Evolutionary conservation across 768 basidiomycete genomes (phyloP).

Genomic region (Lentinula guzmanii): DNA sequence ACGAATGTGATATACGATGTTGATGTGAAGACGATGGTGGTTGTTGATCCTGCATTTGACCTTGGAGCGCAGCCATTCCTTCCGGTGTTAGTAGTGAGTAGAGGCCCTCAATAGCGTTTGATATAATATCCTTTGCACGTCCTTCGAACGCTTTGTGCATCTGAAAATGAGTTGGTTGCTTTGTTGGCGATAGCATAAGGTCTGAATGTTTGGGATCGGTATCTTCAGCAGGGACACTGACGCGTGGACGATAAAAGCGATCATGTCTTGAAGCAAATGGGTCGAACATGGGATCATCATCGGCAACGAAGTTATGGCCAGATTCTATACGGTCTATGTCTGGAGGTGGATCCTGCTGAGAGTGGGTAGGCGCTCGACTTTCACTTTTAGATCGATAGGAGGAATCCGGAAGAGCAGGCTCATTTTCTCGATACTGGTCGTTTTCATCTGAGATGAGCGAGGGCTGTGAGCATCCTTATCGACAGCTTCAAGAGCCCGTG

Average conservation of each 20-base stretch:
- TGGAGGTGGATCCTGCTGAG: background rate
- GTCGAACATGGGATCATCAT: background rate
- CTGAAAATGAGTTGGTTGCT: background rate
- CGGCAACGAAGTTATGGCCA: background rate
- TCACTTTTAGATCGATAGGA: background rate
- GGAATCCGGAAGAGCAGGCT: background rate
- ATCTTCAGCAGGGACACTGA: background rate
- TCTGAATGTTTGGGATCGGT: background rate
- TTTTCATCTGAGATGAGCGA: background rate
- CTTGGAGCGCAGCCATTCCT: background rate
- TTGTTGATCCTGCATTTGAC: background rate
- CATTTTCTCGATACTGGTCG: background rate
- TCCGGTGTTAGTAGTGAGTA: constrained; percentile 1
- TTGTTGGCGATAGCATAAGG: too few species aligned
- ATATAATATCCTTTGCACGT: background rate
- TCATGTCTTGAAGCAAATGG: background rate
- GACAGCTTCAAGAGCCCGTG: too few species aligned
- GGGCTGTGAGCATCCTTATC: background rate
- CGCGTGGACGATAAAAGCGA: background rate
- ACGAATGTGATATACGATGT: background rate
- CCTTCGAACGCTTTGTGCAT: background rate
- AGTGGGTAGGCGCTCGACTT: background rate
- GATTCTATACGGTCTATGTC: background rate
- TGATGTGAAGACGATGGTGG: background rate
- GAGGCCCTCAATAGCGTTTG: background rate